Evolutionary conservation across 306 rosid genomes (phyloP).

Genomic region (Corylus avellana): DNA sequence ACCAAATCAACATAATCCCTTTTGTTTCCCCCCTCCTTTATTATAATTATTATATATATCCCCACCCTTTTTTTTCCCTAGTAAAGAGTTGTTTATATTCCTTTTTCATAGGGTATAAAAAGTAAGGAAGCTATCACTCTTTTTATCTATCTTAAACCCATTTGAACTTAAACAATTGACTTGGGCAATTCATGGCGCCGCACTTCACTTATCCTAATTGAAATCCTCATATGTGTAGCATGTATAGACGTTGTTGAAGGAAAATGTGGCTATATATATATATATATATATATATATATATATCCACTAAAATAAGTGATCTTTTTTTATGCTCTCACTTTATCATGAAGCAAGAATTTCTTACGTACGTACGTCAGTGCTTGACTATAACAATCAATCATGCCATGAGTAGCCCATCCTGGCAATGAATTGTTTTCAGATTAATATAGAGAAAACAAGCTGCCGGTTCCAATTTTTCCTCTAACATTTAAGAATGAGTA

Average conservation of each 20-base stretch:
- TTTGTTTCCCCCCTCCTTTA: slow-evolving; percentile 35
- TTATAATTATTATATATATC: not conserved
- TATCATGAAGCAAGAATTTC: slow-evolving; percentile 16
- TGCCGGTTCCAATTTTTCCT: too few relatives aligned
- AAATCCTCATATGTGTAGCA: not conserved
- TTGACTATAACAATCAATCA: slow-evolving; percentile 26
- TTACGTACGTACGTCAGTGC: slow-evolving; percentile 18
- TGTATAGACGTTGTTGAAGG: not conserved
- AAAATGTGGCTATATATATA: not conserved
- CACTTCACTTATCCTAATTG: not conserved
- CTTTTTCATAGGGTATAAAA: not conserved
- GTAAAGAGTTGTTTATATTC: not conserved
- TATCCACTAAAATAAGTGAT: not conserved
- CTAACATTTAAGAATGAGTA: too few relatives aligned
- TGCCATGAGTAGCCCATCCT: slow-evolving; percentile 34
- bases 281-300: too few relatives aligned
- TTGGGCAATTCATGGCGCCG: not conserved
- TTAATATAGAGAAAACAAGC: not conserved
- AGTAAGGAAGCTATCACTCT: not conserved
- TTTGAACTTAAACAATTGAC: not conserved
- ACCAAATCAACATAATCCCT: slow-evolving; percentile 50
- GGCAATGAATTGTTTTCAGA: slow-evolving; percentile 14
- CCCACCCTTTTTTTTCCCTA: not conserved
- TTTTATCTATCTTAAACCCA: not conserved
- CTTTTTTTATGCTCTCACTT: not conserved